Percentiles rank a stretch among this genome's conserved stretches.
Conservation (phyloP, 139 green algal species). For the Chlamydomonas sphaeroides region DNA sequence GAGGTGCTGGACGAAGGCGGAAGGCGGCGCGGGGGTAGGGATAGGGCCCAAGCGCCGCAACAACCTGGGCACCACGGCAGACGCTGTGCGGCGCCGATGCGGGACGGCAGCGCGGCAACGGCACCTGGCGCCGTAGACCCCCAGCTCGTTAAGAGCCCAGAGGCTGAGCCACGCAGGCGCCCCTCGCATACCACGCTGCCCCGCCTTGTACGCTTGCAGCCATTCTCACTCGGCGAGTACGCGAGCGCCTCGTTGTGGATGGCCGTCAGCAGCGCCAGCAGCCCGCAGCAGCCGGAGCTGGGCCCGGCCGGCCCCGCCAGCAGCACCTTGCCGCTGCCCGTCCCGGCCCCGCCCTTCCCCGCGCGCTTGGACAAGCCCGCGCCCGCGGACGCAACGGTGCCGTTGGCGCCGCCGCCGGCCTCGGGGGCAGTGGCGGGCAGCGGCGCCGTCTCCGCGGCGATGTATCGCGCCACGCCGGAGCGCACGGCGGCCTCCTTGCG, state of each 20-base stretch:
- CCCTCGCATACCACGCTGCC: too few species aligned
- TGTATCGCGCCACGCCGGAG: not conserved
- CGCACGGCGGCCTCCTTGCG: conserved; percentile 21
- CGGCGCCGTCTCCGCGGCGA: not conserved
- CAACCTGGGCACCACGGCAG: too few species aligned
- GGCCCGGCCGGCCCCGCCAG: not conserved
- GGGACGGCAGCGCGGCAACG: too few species aligned
- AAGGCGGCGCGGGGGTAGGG: too few species aligned
- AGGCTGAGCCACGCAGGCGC: too few species aligned
- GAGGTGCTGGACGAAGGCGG: too few species aligned
- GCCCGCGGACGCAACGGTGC: too few species aligned
- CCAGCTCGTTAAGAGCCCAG: too few species aligned
- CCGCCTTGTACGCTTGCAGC: too few species aligned
- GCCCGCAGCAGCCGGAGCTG: conserved; percentile 3
- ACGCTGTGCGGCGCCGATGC: too few species aligned
- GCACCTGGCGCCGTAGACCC: too few species aligned
- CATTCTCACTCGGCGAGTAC: conserved; percentile 37
- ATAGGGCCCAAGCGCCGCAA: too few species aligned
- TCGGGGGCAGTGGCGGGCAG: not conserved
- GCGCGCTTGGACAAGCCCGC: not conserved
- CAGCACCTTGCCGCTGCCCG: not conserved
- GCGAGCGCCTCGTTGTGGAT: conserved; percentile 41
- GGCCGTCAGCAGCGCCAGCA: conserved; percentile 28
- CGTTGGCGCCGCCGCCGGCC: not conserved
- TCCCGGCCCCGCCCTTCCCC: not conserved